phyloP scores from a whole-genome alignment of 257 asterid genomes.

The Plantago ovata region DNA sequence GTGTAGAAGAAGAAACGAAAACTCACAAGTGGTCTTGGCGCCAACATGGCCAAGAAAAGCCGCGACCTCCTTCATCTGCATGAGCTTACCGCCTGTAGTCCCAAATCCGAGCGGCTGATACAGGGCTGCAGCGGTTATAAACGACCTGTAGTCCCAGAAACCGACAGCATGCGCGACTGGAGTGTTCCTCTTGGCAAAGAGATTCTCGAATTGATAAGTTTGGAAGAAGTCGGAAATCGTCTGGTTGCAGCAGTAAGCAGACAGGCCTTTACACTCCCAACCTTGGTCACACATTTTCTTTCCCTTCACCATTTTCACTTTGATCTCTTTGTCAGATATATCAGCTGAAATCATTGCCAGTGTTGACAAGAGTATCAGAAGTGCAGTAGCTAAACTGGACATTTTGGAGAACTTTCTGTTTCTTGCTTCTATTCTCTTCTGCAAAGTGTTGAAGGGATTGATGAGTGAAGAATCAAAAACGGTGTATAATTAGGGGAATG shows the following conservation, averaged over 20 bases:
- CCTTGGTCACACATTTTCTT: slow-evolving; percentile 63
- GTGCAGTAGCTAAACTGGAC: too few species aligned
- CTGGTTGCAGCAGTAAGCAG: slow-evolving; percentile 67
- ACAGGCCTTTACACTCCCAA: slow-evolving; percentile 63
- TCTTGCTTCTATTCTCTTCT: too few species aligned
- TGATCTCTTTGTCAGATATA: slow-evolving; percentile 25
- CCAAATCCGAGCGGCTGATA: slow-evolving; percentile 84
- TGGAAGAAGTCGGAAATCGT: slow-evolving; percentile 70
- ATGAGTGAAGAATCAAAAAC: too few species aligned
- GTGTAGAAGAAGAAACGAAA: neutral
- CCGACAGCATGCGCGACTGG: slow-evolving; percentile 77
- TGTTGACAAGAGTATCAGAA: too few species aligned
- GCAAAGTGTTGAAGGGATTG: too few species aligned
- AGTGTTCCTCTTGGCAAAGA: slow-evolving; percentile 67
- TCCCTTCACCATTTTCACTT: slow-evolving; percentile 54
- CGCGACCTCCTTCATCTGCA: slow-evolving; percentile 73
- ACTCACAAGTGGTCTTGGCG: slow-evolving; percentile 73
- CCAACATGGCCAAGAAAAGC: slow-evolving; percentile 91
- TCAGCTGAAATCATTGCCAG: too few species aligned
- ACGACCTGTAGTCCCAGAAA: slow-evolving; percentile 75
- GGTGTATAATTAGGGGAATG: too few species aligned
- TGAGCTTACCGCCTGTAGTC: slow-evolving; percentile 63
- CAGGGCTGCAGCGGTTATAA: slow-evolving; percentile 61
- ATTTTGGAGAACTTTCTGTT: too few species aligned
- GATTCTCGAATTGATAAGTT: slow-evolving; percentile 65